These are phyloP conservation scores for Huntiella abstrusa DNA, from an alignment of 2,329 filamentous ascomycete species.

Conservation along the genomic window DNA sequence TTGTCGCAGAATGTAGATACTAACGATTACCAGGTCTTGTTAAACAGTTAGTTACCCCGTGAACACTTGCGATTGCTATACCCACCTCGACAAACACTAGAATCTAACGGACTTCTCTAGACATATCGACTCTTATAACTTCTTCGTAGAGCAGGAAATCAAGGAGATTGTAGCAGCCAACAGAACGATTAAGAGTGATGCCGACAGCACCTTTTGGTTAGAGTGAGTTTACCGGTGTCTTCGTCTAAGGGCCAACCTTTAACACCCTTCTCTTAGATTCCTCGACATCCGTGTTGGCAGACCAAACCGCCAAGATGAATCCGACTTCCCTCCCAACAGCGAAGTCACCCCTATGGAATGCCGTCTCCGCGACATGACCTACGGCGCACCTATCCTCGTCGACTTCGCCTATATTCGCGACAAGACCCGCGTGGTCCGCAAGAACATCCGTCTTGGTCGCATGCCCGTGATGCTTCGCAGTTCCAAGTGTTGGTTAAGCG, in stretches of 20 bases:
- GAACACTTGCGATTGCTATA: slow-evolving; percentile 10
- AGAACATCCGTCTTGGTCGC: slow-evolving; percentile 65
- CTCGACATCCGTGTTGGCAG: slow-evolving; percentile 74
- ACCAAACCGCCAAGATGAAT: slow-evolving; percentile 62
- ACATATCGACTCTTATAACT: slow-evolving; percentile 97
- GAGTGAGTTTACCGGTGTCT: slow-evolving; percentile 27
- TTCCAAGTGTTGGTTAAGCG: slow-evolving; percentile 72
- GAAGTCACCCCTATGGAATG: slow-evolving; percentile 92
- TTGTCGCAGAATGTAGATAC: neutral
- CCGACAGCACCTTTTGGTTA: slow-evolving; percentile 81
- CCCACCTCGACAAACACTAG: neutral
- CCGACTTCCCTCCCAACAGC: slow-evolving; percentile 48
- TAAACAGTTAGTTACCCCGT: slow-evolving; percentile 10
- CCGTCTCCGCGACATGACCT: slow-evolving; percentile 91
- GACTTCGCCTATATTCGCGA: slow-evolving; percentile 83
- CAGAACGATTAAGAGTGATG: slow-evolving; percentile 72
- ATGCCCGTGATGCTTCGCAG: slow-evolving; percentile 96
- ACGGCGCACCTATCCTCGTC: slow-evolving; percentile 82
- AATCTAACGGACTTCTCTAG: slow-evolving; percentile 16
- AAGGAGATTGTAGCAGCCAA: slow-evolving; percentile 94
- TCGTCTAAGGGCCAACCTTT: neutral
- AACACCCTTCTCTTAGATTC: slow-evolving; percentile 26
- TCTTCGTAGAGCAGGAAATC: slow-evolving; percentile 89
- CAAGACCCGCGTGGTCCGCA: slow-evolving; percentile 52
- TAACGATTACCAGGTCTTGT: slow-evolving; percentile 8